phyloP scores from a whole-genome alignment of 2,329 filamentous ascomycete species.

The Fusarium chuoi region DNA sequence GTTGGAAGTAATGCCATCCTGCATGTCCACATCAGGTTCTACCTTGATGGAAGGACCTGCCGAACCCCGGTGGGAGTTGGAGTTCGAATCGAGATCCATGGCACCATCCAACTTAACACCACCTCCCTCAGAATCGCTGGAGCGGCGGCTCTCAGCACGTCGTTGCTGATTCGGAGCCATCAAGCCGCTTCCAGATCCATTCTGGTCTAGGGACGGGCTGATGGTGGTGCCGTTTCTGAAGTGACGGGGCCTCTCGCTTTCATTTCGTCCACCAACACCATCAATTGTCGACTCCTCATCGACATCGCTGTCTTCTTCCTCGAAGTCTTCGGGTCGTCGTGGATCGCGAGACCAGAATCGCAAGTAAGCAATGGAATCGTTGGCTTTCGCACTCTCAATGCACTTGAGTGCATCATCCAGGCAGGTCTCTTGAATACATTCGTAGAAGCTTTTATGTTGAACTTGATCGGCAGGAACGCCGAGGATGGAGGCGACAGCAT shows the following conservation, averaged over 20 bases:
- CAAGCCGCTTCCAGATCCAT: not conserved
- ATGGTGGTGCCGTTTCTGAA: not conserved
- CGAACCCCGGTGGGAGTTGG: constrained; percentile 38
- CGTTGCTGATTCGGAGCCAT: constrained; percentile 1
- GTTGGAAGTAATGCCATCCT: constrained; percentile 6
- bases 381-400: constrained; percentile 86
- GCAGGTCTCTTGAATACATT: constrained; percentile 83
- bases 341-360: constrained; percentile 87
- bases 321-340: constrained; percentile 64
- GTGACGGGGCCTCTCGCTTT: constrained; percentile 9
- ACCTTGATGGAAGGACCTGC: constrained; percentile 48
- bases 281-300: constrained; percentile 17
- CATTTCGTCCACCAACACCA: not conserved
- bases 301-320: constrained; percentile 55
- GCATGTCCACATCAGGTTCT: constrained; percentile 48
- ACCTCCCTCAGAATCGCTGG: constrained; percentile 56
- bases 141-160: constrained; percentile 43
- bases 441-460: constrained; percentile 84
- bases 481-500: constrained; percentile 78
- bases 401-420: constrained; percentile 80
- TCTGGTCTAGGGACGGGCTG: not conserved
- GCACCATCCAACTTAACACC: constrained; percentile 56
- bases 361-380: constrained; percentile 90
- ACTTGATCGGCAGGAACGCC: constrained; percentile 76
- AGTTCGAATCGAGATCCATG: constrained; percentile 54